Base-by-base conservation (phyloP, 2,329 filamentous ascomycete genomes). In the Apiospora rasikravindrae region DNA sequence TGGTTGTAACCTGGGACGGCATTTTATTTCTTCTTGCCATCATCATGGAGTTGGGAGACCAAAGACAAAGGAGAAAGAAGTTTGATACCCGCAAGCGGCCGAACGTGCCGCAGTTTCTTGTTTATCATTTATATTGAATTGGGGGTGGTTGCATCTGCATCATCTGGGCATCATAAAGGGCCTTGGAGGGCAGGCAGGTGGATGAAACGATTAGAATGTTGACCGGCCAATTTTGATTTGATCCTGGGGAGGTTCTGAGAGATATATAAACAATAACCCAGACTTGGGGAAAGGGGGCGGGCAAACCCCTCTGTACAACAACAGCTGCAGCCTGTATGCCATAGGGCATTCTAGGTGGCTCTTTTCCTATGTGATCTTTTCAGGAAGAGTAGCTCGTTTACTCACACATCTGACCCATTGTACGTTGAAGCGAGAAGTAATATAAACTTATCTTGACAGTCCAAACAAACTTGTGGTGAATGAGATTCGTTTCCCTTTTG, bases 61-160 rank as follows among this genome's bases (percentile, higher is more conserved):
- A 7, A 40, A 64, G 57, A 64, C 19, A 64, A 19, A n/a, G 57
- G 33, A 40, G 57, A 64, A 40, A 64, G 57, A 64, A 40, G 57
- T 40, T 40, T 64, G 57, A 64, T 64, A 64, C 57, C 57, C 57
- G 57, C 57, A 64, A 64, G 24, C 57, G 57, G 57, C 57, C 33
- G 33, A 64, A 14, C 19, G 57, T 14, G 57, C 57, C 57, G 57
- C 57, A 64, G 19, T 40, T 64, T 64, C 57, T 64, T 64, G 29
- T 40, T 40, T 64, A 40, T 64, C 8, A 64, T 40, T 37, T 40
- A 40, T 64, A 64, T 24, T 8, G 33, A 40, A 40, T 64, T 11
- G 29, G 29, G 33, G 29, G 6, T 29, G 13, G 16, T 29, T 57
- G 33, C 16, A n/a, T 64, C 19, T 40, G 33, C 57, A 40, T 64